These are phyloP conservation scores for Begonia loranthoides DNA, from an alignment of 306 rosid species.

Conservation along the genomic window DNA sequence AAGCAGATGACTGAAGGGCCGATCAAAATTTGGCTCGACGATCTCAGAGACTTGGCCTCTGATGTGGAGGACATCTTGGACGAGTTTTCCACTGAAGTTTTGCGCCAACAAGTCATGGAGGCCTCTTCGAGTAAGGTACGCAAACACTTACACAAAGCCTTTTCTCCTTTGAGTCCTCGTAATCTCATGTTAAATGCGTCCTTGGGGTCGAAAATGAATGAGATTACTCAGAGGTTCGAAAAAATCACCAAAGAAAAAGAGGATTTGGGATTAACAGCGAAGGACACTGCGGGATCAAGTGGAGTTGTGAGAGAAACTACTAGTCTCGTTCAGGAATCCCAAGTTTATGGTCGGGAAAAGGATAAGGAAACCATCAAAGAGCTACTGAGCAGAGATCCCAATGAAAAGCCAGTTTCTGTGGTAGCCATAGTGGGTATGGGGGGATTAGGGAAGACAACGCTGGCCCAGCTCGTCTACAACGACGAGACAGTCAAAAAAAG, in stretches of 20 bases:
- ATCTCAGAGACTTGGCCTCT: too few species aligned
- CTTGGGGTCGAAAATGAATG: neutral
- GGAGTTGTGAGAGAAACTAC: too few species aligned
- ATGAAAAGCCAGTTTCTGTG: too few species aligned
- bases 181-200: neutral
- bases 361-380: too few species aligned
- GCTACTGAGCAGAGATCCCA: too few species aligned
- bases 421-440: too few species aligned
- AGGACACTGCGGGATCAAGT: neutral
- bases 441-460: slow-evolving; percentile 7
- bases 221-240: neutral
- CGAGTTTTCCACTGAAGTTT: too few species aligned
- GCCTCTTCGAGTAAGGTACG: neutral
- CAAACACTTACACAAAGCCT: neutral
- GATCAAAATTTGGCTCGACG: too few species aligned
- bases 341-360: too few species aligned
- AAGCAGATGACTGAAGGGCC: neutral
- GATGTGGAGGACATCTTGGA: too few species aligned
- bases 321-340: slow-evolving; percentile 6
- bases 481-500: neutral
- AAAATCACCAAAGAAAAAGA: neutral
- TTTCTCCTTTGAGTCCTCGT: neutral
- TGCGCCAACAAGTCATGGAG: neutral
- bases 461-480: neutral
- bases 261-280: neutral